Base-by-base conservation (phyloP, 345 rosid genomes). In the Ailanthus altissimus region DNA sequence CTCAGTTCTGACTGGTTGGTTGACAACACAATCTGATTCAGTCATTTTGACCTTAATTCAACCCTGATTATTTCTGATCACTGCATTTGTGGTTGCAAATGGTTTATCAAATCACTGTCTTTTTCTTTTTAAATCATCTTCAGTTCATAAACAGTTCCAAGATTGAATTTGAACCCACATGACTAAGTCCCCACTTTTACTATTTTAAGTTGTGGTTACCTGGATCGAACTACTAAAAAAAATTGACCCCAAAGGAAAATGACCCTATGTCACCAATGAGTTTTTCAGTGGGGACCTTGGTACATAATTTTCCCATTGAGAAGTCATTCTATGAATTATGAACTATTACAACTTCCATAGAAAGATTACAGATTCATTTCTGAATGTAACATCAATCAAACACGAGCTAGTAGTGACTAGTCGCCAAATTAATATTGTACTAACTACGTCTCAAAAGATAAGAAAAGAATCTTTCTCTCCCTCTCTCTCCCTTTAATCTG, bases 381-480 rank as follows among this genome's bases (percentile, higher is more conserved):
- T 47, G 21, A 40, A 42, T 42, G 64, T 13, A 72, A 72, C 65
- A 43, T 57, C 75, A 72, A 56, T 68, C 56, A 46, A 67, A 45
- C 36, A 21, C 53, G 14, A 45, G 70, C 13, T 58, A 14, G 1
- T 0, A 66, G 26, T 45, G 8, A 36, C 58, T 32, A 32, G 49
- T 54, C 38, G 69, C 56, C 76, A 53, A 49, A 36, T 42, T 42
- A 9, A 6, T 0, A 38, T 54, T 38, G 51, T 38, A 57, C 63
- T 15, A 26, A 26, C 57, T 21, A 8, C 23, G 7, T 15, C 6
- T 3, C 7, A 18, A 32, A 47, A 46, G 67, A 59, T 66, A 68
- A 45, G 50, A 25, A 62, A n/a, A 46, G 59, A 67, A 69, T 53
- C 62, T 65, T 5, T 21, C 53, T 38, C 13, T 16, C 6, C 15